Base-by-base conservation (phyloP, 768 basidiomycete genomes). In the Botryobasidium botryosum region DNA sequence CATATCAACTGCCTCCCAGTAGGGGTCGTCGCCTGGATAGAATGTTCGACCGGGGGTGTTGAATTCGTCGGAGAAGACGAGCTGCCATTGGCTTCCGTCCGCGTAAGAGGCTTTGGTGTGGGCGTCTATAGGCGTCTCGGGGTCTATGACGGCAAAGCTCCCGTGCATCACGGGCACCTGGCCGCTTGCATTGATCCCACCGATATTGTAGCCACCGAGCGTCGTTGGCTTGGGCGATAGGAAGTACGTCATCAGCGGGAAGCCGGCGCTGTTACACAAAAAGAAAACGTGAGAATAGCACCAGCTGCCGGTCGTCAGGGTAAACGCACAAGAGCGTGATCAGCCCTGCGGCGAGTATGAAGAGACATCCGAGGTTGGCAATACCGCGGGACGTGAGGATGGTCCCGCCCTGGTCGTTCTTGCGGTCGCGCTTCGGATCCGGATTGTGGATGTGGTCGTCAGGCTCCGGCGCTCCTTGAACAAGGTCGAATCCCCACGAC, bases 371-470 rank as follows among this genome's bases (percentile, higher is more conserved):
- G 3, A 80, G 62, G 57, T 87, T 86, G 7, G 71, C 64, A 25
- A 83, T 57, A 24, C 84, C 84, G 62, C 84, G 65, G 49, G 60
- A 64, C 18, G 80, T 81, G 52, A 79, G 74, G 23, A 82, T 62
- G 51, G 68, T 68, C 31, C 75, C 74, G 31, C 72, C 70, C 31
- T 57, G 59, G 52, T 78, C 74, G 33, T 67, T 63, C 44, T 70
- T 71, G 47, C 68, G 58, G 52, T 78, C 76, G 26, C 77, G 67
- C 28, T 67, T 67, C 8, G 77, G 76, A 54, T 79, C 77, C 2
- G 78, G 77, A 52, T 78, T 77, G 56, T 82, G 79, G n/a, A 82
- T 68, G 45, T 68, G 68, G 57, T 82, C 79, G 49, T 82, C 79
- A 13, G 70, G 62, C 57, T 82, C 79, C 3, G 65, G 57, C 43